Conservation (phyloP, 768 basidiomycete genomes). For the Rhizopogon vulgaris region DNA sequence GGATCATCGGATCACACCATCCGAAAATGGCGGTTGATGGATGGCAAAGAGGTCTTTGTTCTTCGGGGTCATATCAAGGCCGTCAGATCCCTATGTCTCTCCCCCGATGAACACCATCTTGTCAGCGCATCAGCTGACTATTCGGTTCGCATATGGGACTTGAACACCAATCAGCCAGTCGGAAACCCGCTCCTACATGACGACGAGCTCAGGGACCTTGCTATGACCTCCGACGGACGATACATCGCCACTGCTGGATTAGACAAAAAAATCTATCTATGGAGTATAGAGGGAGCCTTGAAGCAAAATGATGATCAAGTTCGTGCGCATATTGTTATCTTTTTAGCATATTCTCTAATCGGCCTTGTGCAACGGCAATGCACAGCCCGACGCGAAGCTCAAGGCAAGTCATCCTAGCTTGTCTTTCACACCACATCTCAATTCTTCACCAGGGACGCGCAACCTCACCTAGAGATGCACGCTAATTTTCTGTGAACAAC, state of each 20-base stretch:
- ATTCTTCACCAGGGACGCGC: too few relatives aligned
- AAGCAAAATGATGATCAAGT: neutral
- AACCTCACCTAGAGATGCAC: too few relatives aligned
- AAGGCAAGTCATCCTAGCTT: too few relatives aligned
- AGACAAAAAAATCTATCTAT: conserved; percentile 77
- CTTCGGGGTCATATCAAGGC: neutral
- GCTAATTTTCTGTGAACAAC: too few relatives aligned
- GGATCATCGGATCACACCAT: neutral
- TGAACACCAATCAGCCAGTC: neutral
- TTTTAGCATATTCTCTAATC: neutral
- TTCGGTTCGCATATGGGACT: neutral
- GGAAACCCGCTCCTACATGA: conserved; percentile 42
- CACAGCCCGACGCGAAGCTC: neutral
- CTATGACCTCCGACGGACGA: conserved; percentile 78
- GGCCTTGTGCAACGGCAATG: neutral
- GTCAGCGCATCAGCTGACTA: neutral
- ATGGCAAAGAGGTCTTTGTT: neutral
- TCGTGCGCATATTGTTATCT: neutral
- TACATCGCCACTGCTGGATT: conserved; percentile 82
- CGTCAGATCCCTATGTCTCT: neutral
- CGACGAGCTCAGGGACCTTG: conserved; percentile 78
- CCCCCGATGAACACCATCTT: neutral
- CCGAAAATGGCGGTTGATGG: neutral
- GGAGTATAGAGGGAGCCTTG: conserved; percentile 58
- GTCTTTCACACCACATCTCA: neutral